Percentiles rank a stretch among this genome's conserved stretches.
Evolutionary conservation across 2,329 filamentous ascomycete species (phyloP).

Genomic region (Fusarium torulosum): DNA sequence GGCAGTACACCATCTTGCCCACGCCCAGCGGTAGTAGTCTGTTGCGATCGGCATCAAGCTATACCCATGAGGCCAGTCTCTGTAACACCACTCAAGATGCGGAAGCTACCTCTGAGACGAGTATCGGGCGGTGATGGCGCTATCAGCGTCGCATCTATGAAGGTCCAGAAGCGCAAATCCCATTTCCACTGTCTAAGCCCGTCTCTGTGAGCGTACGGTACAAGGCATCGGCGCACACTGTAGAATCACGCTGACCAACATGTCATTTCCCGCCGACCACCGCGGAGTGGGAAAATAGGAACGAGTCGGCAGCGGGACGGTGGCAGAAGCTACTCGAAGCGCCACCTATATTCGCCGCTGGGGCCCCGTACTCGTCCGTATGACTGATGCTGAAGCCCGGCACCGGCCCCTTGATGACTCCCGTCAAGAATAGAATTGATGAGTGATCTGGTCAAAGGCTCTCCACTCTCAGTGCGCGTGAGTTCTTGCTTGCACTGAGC

Average conservation of each 20-base stretch:
- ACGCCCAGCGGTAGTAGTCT: constrained; percentile 30
- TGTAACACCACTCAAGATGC: not conserved
- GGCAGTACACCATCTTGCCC: constrained; percentile 43
- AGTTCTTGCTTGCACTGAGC: constrained; percentile 27
- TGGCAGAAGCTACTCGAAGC: constrained; percentile 45
- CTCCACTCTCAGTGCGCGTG: constrained; percentile 34
- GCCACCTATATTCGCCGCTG: constrained; percentile 35
- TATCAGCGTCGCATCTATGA: constrained; percentile 41
- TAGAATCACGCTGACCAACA: constrained; percentile 47
- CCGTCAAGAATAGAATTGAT: constrained; percentile 18
- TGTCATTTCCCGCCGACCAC: constrained; percentile 46
- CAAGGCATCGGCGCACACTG: constrained; percentile 25
- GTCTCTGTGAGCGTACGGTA: constrained; percentile 31
- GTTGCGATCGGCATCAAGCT: constrained; percentile 44
- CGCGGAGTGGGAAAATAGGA: constrained; percentile 8
- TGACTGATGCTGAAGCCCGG: constrained; percentile 35
- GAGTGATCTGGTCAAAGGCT: constrained; percentile 25
- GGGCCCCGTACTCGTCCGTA: constrained; percentile 39
- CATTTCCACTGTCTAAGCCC: constrained; percentile 34
- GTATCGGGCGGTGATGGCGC: constrained; percentile 45
- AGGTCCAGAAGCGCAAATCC: constrained; percentile 41
- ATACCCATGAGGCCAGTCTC: constrained; percentile 38
- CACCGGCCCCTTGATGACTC: constrained; percentile 42
- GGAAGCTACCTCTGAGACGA: constrained; percentile 31
- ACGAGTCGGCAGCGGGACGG: constrained; percentile 22